Evolutionary conservation across 2,329 filamentous ascomycete genomes (phyloP), one percentile per base, ranked within the genome.

Genomic region (Lachnellula subtilissima): DNA sequence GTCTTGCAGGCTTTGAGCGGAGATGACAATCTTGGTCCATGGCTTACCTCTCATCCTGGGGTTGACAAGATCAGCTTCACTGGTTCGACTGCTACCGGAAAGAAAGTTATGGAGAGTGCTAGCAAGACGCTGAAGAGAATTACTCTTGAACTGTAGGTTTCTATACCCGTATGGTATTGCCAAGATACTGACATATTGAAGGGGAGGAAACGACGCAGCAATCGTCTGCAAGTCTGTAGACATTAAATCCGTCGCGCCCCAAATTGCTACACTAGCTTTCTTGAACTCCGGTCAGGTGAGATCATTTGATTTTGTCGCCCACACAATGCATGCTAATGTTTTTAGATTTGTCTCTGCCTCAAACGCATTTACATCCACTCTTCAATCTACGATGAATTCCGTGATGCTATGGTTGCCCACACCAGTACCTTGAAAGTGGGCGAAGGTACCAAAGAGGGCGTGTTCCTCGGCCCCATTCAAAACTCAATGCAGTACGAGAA

Each of bases 401-500:
- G 78, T 2, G 69, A 72, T 2, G 75, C 72, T 5, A 64, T 78
- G 52, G 71, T 77, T 9, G 71, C 74, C 45, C 74, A 76, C 46
- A 71, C 77, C 12, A 72, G 75, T 50, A 56, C 32, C 1, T n/a
- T 55, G 17, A 74, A 76, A 40, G 75, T 76, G 46, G 58, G 57
- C 8, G 37, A 51, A 8, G 74, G 76, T 48, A 51, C 46, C 36
- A 45, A 55, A 65, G 73, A 39, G 73, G 72, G 62, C 59, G 70
- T 23, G 70, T 76, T 46, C 73, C 71, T 45, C 72, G 80, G 82
- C 1, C 85, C 85, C 0, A 69, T 87, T 3, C 82, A 84, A 56
- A 88, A 88, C 71, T 71, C 76, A 60, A 78, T 83, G 77, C 85
- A 88, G 68, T 88, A 77, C 65, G 80, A 85, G 48, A 77, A 76